phyloP scores from a whole-genome alignment of 352 stramenopile species.

The Aphanomyces cochlioides region DNA sequence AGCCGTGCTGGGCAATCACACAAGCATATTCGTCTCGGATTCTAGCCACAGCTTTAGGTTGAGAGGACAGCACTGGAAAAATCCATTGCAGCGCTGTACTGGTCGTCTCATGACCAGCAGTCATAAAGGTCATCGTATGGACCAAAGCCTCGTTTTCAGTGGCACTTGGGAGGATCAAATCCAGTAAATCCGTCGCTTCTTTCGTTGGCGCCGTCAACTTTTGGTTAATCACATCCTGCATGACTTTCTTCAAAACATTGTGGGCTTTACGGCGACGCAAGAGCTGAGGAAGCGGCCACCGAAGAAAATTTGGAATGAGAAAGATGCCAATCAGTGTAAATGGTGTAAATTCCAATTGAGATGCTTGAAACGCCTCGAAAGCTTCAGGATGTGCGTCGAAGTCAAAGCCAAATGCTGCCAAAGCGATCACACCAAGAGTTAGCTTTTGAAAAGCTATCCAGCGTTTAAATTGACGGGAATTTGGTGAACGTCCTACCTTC shows the following conservation, averaged over 20 bases:
- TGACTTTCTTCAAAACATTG: background rate
- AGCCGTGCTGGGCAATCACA: slow-evolving; percentile 36
- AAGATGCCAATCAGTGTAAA: background rate
- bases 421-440: background rate
- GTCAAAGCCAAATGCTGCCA: background rate
- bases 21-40: slow-evolving; percentile 34
- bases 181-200: background rate
- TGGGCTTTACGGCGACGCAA: background rate
- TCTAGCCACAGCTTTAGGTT: background rate
- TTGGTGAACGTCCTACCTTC: too few relatives aligned
- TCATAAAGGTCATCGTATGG: slow-evolving; percentile 36
- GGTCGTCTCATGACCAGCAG: slow-evolving; percentile 27
- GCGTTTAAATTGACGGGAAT: too few relatives aligned
- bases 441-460: too few relatives aligned
- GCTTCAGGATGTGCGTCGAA: slow-evolving; percentile 1
- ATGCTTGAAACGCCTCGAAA: background rate
- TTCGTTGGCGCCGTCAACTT: background rate
- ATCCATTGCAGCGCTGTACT: slow-evolving; percentile 13
- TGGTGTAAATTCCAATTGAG: background rate
- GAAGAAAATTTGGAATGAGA: background rate
- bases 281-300: background rate
- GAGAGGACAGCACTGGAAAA: background rate
- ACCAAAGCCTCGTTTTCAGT: background rate
- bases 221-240: background rate
- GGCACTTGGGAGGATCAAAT: background rate